These are phyloP conservation scores for Boletus edulis DNA, from an alignment of 768 basidiomycete species.

Conservation along the genomic window DNA sequence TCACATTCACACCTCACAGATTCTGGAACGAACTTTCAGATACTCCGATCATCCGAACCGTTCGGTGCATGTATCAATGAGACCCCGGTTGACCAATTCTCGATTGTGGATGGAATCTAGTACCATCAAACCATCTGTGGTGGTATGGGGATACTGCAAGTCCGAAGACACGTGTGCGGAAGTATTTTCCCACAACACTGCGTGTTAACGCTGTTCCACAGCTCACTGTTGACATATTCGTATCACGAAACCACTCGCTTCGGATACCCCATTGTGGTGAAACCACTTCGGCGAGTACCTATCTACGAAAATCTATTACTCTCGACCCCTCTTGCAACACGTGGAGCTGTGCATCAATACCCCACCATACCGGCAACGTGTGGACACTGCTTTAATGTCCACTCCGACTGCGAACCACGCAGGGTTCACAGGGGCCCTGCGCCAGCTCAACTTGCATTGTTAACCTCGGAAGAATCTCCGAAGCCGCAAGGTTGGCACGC, in stretches of 20 bases:
- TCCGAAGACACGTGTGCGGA: conserved; percentile 4
- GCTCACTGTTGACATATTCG: not conserved
- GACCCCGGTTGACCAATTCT: conserved; percentile 18
- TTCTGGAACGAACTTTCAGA: conserved; percentile 21
- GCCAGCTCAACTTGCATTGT: conserved; percentile 14
- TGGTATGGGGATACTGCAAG: not conserved
- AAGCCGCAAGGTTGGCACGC: conserved; percentile 30
- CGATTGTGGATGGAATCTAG: not conserved
- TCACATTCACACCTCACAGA: conserved; percentile 21
- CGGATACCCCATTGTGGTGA: not conserved
- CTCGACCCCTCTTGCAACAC: conserved; percentile 7
- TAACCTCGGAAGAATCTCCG: conserved; percentile 24
- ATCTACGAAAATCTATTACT: not conserved
- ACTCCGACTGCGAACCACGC: conserved; percentile 5
- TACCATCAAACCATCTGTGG: not conserved
- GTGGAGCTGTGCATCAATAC: conserved; percentile 18
- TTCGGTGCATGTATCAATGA: conserved; percentile 9
- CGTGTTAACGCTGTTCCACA: not conserved
- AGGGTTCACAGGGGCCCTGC: conserved; percentile 19
- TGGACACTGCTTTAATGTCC: conserved; percentile 2
- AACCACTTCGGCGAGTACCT: not conserved
- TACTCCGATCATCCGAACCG: conserved; percentile 22
- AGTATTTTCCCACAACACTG: not conserved
- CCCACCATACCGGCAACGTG: conserved; percentile 14
- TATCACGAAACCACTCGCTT: not conserved